Base-by-base conservation (phyloP, 257 asterid species). In the Ophiorrhiza pumila region DNA sequence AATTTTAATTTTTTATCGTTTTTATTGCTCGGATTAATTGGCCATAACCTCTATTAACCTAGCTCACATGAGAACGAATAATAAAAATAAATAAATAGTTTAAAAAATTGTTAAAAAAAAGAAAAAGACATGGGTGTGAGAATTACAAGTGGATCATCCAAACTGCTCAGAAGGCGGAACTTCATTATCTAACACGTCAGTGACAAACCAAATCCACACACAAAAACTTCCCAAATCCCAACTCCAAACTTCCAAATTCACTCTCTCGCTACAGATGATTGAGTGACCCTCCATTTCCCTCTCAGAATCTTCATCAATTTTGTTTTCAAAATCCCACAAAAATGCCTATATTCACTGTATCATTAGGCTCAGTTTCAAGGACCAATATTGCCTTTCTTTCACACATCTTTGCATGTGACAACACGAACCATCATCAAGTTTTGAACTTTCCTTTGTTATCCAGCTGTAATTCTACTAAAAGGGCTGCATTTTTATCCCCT, bases 271-370 rank as follows among this genome's bases (percentile, higher is more conserved):
- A 20, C 29, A 18, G 43, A 25, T 31, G 42, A 35, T 1, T 4
- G 45, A 17, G 27, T 45, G 39, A 15, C 56, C 1, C 56, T 41
- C 39, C 20, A 4, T 64, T 42, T 42, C 46, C 46, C 45, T 18
- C 47, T 37, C 27, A 34, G 27, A 18, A 67, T 41, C 46, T 61
- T 34, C 52, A 29, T 65, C 72, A 49, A 18, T 72, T 20, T 18
- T 27, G 39, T 7, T 46, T 10, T 13, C 71, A 32, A 49, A 65
- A 41, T 41, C 43, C 43, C 23, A 65, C 73, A 32, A 59, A 69
- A 71, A 92, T 92, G 98, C 86, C 86, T 65, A 68, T 78, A 50
- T 82, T 80, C 60, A 64, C 83, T 45, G 85, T 90, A 52, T 76
- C 90, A 15, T 49, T 79, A 18, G 81, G 86, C 60, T 84, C 87